Evolutionary conservation across 1,284 basidiomycete species (phyloP).

Genomic region (Schizophyllum amplum): DNA sequence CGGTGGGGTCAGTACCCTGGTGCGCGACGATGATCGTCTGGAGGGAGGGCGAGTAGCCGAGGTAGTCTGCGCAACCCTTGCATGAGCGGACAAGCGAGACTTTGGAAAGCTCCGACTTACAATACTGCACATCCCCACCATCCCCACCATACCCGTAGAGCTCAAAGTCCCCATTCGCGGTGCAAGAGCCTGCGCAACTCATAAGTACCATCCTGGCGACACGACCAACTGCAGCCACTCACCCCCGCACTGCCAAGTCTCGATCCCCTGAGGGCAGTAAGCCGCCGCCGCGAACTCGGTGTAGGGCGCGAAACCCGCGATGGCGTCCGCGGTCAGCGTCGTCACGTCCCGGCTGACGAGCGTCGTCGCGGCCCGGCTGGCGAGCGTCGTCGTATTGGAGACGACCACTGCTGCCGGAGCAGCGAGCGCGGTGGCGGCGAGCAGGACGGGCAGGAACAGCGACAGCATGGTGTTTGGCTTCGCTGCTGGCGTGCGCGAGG

Average conservation of each 20-base stretch:
- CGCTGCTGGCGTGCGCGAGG: too few species aligned
- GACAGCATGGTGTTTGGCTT: not conserved
- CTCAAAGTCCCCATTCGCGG: slow-evolving; percentile 28
- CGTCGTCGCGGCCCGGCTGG: not conserved
- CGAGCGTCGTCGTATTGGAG: not conserved
- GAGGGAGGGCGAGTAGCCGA: slow-evolving; percentile 35
- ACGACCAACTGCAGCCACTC: not conserved
- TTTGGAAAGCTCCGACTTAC: not conserved
- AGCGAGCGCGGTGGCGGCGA: not conserved
- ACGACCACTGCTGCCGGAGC: not conserved
- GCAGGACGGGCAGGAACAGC: not conserved
- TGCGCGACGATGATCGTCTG: slow-evolving; percentile 38
- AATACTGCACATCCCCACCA: slow-evolving; percentile 28
- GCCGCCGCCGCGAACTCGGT: slow-evolving; percentile 23
- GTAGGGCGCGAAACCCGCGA: slow-evolving; percentile 24
- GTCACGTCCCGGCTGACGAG: not conserved
- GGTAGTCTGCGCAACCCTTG: slow-evolving; percentile 29
- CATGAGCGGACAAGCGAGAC: not conserved
- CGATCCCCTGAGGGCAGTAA: slow-evolving; percentile 21
- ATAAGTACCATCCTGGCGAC: not conserved
- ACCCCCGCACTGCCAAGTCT: slow-evolving; percentile 19
- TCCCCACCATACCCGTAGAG: slow-evolving; percentile 33
- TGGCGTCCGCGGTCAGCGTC: slow-evolving; percentile 1
- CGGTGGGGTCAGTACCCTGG: slow-evolving; percentile 39
- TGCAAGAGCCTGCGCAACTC: slow-evolving; percentile 12